Evolutionary conservation across 1,284 basidiomycete genomes (phyloP), one percentile per base, ranked within the genome.

Genomic region (Sanghuangporus sanghuang): DNA sequence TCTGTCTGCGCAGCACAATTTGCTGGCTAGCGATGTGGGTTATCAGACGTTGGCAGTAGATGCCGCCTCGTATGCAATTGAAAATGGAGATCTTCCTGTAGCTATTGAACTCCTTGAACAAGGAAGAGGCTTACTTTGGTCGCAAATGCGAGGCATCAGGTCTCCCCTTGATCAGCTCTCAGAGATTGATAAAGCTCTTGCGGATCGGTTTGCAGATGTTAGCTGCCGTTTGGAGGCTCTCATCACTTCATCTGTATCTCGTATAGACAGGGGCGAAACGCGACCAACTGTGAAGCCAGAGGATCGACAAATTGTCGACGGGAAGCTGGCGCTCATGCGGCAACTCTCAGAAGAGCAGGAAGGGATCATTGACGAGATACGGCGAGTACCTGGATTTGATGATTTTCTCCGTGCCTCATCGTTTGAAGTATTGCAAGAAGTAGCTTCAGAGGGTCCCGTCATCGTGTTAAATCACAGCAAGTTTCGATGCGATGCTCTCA

Each of bases 331-430:
- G 9, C n/a, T 32, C 11, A 53, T 27, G 27, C 21, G 21, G 7
- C 50, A 35, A 9, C 50, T 53, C 50, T 44, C 56, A 9, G 23
- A 38, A 14, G 39, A 49, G 44, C 65, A 59, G 52, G 64, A 65
- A 11, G 18, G 6, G 21, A 6, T 61, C 18, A 38, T 53, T 39
- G 55, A 35, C 3, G 49, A 44, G n/a, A 59, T 62, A 27, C 38
- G 56, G 57, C n/a, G 44, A 46, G 36, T 68, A 57, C 49, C 62
- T 55, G 40, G 67, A 48, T 62, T 61, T 46, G 32, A 61, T 21
- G 14, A 61, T 27, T 46, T 66, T 55, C 49, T 66, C 58, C 27
- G 16, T 44, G 35, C 46, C 16, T 35, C 40, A 4, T 58, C 55
- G n/a, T 66, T 50, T 40, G 46, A 57, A 12, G 23, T 32, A 21